These are phyloP conservation scores for Moniliophthora roreri DNA, from an alignment of 1,284 basidiomycete genomes.

Conservation along the genomic window DNA sequence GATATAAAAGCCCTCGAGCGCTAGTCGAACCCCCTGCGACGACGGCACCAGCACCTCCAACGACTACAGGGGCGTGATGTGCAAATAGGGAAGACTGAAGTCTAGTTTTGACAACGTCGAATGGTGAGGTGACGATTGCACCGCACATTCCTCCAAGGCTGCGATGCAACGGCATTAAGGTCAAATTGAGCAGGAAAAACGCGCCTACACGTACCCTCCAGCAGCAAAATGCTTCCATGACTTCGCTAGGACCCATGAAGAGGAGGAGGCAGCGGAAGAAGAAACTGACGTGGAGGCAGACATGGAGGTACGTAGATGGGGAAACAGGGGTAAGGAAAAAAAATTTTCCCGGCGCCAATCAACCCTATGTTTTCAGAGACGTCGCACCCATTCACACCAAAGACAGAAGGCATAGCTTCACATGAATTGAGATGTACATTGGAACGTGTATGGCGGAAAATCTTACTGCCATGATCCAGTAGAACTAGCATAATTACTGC, in stretches of 20 bases:
- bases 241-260: conserved; percentile 57
- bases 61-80: conserved; percentile 49
- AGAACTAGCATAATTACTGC: too few relatives aligned
- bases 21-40: conserved; percentile 41
- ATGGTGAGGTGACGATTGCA: conserved; percentile 94
- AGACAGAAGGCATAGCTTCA: too few relatives aligned
- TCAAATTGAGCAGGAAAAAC: conserved; percentile 7
- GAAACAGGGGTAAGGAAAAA: too few relatives aligned
- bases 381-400: too few relatives aligned
- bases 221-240: conserved; percentile 86
- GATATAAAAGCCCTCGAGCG: conserved; percentile 68
- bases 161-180: too few relatives aligned
- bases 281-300: conserved; percentile 5
- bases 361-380: too few relatives aligned
- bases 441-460: too few relatives aligned
- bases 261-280: conserved; percentile 10
- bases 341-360: too few relatives aligned
- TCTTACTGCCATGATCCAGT: too few relatives aligned
- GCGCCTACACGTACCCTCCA: conserved; percentile 68
- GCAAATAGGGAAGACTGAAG: conserved; percentile 90
- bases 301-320: too few relatives aligned
- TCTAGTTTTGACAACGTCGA: conserved; percentile 98
- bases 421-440: too few relatives aligned
- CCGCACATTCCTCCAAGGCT: conserved; percentile 98
- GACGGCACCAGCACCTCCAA: conserved; percentile 41